A percentile compares a stretch with the other conserved stretches of the same genome.
Conservation (phyloP, 257 asterid genomes). For the Solanum chiquidenum region DNA sequence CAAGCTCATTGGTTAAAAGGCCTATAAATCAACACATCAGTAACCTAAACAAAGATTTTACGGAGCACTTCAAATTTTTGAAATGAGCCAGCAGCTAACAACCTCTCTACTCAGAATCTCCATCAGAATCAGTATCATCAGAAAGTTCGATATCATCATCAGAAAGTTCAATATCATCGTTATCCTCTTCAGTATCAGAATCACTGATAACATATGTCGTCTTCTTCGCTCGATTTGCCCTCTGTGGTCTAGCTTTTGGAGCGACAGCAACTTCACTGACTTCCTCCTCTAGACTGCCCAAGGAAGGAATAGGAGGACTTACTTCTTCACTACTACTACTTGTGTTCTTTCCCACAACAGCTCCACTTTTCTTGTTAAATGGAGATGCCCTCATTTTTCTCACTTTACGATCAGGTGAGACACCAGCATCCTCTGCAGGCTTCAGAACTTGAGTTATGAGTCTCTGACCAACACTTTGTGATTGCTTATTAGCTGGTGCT, state of each 20-base stretch:
- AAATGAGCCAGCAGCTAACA: background rate
- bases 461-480: constrained; percentile 42
- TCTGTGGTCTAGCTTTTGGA: constrained; percentile 43
- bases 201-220: constrained; percentile 53
- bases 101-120: constrained; percentile 17
- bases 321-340: constrained; percentile 14
- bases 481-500: constrained; percentile 36
- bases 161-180: constrained; percentile 13
- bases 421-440: constrained; percentile 25
- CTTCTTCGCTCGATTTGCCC: constrained; percentile 29
- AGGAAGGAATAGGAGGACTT: constrained; percentile 27
- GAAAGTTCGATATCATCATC: constrained; percentile 13
- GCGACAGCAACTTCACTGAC: constrained; percentile 14
- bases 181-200: constrained; percentile 39
- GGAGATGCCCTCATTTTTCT: constrained; percentile 85
- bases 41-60: background rate
- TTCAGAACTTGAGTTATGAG: constrained; percentile 63
- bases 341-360: constrained; percentile 38
- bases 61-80: background rate
- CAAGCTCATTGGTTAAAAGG: background rate
- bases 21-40: background rate
- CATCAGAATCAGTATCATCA: constrained; percentile 37
- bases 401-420: constrained; percentile 73
- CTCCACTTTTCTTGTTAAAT: constrained; percentile 86
- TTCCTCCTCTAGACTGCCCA: constrained; percentile 26